Evolutionary conservation across 805 yeast genomes (phyloP), one percentile per base, ranked within the genome.

Genomic region (Metschnikowia similis): DNA sequence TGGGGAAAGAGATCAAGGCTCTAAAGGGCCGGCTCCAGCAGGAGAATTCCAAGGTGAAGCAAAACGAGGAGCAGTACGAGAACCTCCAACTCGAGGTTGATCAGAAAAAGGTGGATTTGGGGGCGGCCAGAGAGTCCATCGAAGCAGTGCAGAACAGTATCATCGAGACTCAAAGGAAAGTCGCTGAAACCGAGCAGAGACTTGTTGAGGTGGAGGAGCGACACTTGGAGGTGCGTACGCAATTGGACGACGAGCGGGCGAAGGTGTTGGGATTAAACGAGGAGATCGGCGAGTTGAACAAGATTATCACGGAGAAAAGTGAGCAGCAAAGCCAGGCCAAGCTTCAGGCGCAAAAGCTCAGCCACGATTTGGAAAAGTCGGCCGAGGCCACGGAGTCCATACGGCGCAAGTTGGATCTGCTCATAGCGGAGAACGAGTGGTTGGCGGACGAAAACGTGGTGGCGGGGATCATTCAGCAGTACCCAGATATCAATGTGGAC

Each of bases 181-280:
- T 55, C 21, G 36, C 48, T 27, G 55, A 45, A 16, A 36, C 28
- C 14, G 65, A 66, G 29, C 31, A 35, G 4, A 66, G 67, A 13
- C 59, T 74, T 2, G 53, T 48, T 1, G 63, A 61, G 1, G 57
- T 70, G 8, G 54, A 50, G 4, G 59, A 56, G 3, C 47, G 57
- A 21, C 54, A 64, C n/a, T 47, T 46, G 7, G 45, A 52, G 1
- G 53, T 65, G 27, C 64, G 61, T 45, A 55, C 64, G 0, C 66
- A 69, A 35, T 65, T 81, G 27, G 82, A 79, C 14, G 76, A 69
- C 30, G 87, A 88, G 64, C 81, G 75, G 57, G 75, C 80, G 9
- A 79, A 77, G 50, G 69, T 86, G 45, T 57, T 82, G 41, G 90
- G 90, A 2, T 74, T 89, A 37, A 84, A 86, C 62, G 94, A 86